Evolutionary conservation across 495 filamentous ascomycete genomes (phyloP).

Genomic region (Aspergillus ellipticus): DNA sequence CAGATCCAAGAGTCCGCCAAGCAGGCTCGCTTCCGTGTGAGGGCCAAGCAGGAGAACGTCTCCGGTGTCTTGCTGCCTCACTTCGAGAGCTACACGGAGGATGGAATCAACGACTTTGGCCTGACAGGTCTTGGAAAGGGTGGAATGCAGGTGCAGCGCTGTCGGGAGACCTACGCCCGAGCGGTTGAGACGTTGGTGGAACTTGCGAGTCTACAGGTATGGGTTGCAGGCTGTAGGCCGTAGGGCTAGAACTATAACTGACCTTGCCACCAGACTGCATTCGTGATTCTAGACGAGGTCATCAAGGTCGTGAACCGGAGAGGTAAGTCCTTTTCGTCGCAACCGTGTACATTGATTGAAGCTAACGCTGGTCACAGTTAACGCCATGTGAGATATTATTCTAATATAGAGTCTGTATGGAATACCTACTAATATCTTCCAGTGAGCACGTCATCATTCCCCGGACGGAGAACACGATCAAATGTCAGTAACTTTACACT

Average conservation of each 20-base stretch:
- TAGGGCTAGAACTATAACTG: slow-evolving; percentile 3
- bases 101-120: slow-evolving; percentile 93
- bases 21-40: slow-evolving; percentile 83
- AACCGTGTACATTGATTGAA: neutral
- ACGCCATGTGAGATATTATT: slow-evolving; percentile 74
- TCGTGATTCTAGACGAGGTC: slow-evolving; percentile 96
- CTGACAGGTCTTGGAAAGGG: slow-evolving; percentile 95
- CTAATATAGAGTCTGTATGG: neutral
- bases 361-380: slow-evolving; percentile 57
- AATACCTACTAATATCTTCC: slow-evolving; percentile 14
- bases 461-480: slow-evolving; percentile 97
- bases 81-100: slow-evolving; percentile 78
- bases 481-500: slow-evolving; percentile 64
- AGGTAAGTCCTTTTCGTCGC: slow-evolving; percentile 47
- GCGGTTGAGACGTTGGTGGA: slow-evolving; percentile 97
- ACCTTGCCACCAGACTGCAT: slow-evolving; percentile 65
- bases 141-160: slow-evolving; percentile 93
- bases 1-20: slow-evolving; percentile 96
- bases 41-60: slow-evolving; percentile 97
- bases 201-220: slow-evolving; percentile 84
- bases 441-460: slow-evolving; percentile 96
- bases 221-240: slow-evolving; percentile 4
- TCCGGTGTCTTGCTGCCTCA: slow-evolving; percentile 90
- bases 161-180: slow-evolving; percentile 93
- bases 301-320: slow-evolving; percentile 98